Conservation (phyloP, 495 filamentous ascomycete genomes). For the Chaetomidium leptoderma region DNA sequence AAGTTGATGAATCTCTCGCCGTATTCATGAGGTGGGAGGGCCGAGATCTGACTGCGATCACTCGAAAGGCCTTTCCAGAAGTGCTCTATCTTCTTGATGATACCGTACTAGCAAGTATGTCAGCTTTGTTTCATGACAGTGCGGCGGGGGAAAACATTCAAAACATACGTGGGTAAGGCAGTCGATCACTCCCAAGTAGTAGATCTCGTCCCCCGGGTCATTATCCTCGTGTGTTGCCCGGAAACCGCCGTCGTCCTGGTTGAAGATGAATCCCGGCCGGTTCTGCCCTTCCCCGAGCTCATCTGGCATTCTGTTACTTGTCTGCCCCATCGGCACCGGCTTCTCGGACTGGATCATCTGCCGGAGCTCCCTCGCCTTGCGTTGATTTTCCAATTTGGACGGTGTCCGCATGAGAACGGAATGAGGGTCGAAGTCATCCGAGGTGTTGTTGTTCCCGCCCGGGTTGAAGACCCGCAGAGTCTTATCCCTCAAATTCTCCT, state of each 20-base stretch:
- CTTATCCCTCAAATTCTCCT: constrained; percentile 92
- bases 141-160: not conserved
- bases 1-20: constrained; percentile 94
- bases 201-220: constrained; percentile 80
- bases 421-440: constrained; percentile 47
- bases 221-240: constrained; percentile 90
- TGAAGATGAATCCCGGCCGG: constrained; percentile 64
- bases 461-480: constrained; percentile 94
- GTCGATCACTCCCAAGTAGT: constrained; percentile 97
- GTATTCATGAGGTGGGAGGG: constrained; percentile 86
- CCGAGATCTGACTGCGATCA: constrained; percentile 80
- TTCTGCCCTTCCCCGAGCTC: constrained; percentile 62
- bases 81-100: constrained; percentile 82
- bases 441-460: constrained; percentile 58
- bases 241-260: constrained; percentile 90
- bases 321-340: constrained; percentile 84
- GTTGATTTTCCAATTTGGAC: constrained; percentile 85
- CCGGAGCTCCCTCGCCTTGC: constrained; percentile 86
- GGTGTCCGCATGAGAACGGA: constrained; percentile 81
- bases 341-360: constrained; percentile 90
- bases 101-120: constrained; percentile 62
- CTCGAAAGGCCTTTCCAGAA: constrained; percentile 88
- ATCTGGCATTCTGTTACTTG: constrained; percentile 80
- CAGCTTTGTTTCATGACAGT: constrained; percentile 20
- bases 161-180: constrained; percentile 91